Evolutionary conservation across 345 rosid genomes (phyloP).

Genomic region (Linum usitatissimum): DNA sequence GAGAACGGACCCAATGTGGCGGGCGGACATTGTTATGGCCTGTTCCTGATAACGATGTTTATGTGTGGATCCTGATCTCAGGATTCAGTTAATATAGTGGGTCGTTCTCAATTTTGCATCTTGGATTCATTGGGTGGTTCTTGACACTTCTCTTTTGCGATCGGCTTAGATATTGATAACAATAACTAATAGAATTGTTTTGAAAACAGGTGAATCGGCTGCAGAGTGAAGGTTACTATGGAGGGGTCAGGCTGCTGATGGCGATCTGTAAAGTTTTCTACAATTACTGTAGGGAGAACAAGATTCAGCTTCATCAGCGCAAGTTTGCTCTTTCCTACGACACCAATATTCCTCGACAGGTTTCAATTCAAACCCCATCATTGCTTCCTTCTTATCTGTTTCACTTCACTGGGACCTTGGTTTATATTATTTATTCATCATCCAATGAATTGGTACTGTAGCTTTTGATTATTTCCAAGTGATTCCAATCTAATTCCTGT

Average conservation of each 20-base stretch:
- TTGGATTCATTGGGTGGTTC: background rate
- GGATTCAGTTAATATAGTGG: background rate
- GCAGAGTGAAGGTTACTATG: conserved; percentile 84
- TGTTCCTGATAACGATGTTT: background rate
- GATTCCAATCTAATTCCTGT: too few species aligned
- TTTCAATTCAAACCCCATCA: conserved; percentile 8
- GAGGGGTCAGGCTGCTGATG: conserved; percentile 88
- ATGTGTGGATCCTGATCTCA: background rate
- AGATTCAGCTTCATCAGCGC: conserved; percentile 33
- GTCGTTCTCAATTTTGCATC: background rate
- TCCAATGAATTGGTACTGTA: too few species aligned
- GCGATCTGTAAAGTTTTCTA: conserved; percentile 66
- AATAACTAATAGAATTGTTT: too few species aligned
- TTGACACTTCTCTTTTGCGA: background rate
- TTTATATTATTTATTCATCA: too few species aligned
- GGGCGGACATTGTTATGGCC: too few species aligned
- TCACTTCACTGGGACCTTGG: too few species aligned
- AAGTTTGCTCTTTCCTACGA: conserved; percentile 75
- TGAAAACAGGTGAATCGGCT: conserved; percentile 43
- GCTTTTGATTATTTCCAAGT: too few species aligned
- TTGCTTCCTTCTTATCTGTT: background rate
- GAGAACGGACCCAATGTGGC: too few species aligned
- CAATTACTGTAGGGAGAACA: conserved; percentile 44
- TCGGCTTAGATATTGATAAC: too few species aligned
- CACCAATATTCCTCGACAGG: conserved; percentile 96